Evolutionary conservation across 116 monocot genomes (phyloP).

Genomic region (Zostera marina): DNA sequence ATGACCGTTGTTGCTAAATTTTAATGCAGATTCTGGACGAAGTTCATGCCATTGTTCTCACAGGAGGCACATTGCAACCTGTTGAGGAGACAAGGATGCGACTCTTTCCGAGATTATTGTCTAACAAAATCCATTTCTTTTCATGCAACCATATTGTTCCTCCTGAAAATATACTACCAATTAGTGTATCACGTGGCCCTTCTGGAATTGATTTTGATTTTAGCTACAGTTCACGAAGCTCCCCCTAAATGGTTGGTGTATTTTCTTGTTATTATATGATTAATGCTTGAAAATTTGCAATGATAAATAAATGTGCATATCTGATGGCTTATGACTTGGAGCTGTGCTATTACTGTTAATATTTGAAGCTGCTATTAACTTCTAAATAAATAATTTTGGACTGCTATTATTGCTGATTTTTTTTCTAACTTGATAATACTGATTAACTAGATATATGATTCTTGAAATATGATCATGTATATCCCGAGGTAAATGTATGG

Average conservation of each 20-base stretch:
- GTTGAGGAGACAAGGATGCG: constrained; percentile 85
- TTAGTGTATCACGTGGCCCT: constrained; percentile 72
- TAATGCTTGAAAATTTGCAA: not conserved
- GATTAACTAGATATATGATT: too few species aligned
- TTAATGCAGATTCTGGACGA: constrained; percentile 41
- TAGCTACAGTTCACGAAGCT: constrained; percentile 64
- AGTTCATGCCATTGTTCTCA: constrained; percentile 62
- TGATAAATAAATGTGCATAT: not conserved
- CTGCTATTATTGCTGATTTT: too few species aligned
- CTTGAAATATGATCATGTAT: too few species aligned
- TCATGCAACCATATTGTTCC: constrained; percentile 89
- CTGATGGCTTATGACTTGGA: too few species aligned
- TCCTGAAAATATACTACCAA: constrained; percentile 82
- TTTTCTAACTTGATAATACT: too few species aligned
- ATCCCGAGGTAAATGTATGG: too few species aligned
- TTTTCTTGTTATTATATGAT: not conserved
- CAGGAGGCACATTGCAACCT: constrained; percentile 92
- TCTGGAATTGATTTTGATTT: constrained; percentile 87
- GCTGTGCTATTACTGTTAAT: too few species aligned
- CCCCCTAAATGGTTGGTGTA: constrained; percentile 40
- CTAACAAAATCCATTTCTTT: constrained; percentile 52
- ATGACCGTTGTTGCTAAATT: constrained; percentile 3
- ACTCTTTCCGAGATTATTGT: constrained; percentile 56
- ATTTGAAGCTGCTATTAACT: too few species aligned
- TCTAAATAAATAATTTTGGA: too few species aligned